Conservation (phyloP, 768 basidiomycete genomes). For the Tricholoma hemisulphureum region DNA sequence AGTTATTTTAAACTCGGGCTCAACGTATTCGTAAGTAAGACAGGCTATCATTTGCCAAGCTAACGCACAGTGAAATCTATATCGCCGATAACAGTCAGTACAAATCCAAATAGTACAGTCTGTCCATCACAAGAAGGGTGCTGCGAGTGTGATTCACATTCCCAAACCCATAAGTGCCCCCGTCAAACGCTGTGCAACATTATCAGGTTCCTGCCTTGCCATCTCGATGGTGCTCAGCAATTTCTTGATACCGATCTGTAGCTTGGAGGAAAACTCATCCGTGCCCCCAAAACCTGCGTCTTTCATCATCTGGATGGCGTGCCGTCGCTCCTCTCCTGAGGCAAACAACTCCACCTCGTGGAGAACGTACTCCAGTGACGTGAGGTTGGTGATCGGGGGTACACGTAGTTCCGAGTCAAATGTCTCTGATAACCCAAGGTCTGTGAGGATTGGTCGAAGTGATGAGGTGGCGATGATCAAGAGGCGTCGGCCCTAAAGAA, state of each 20-base stretch:
- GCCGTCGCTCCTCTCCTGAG: constrained; percentile 48
- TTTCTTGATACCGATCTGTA: constrained; percentile 93
- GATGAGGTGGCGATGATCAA: constrained; percentile 93
- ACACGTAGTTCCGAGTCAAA: constrained; percentile 89
- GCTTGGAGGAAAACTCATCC: constrained; percentile 41
- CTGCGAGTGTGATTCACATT: constrained; percentile 19
- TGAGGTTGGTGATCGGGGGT: constrained; percentile 73
- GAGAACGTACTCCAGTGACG: constrained; percentile 73
- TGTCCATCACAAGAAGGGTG: neutral
- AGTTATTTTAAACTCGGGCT: neutral
- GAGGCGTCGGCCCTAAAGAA: constrained; percentile 77
- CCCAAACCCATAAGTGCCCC: constrained; percentile 60
- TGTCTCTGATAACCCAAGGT: constrained; percentile 84
- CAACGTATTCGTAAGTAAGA: too few relatives aligned
- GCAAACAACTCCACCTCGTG: constrained; percentile 77
- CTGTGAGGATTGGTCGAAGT: constrained; percentile 76
- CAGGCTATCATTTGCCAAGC: too few relatives aligned
- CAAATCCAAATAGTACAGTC: neutral
- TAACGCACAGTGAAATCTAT: too few relatives aligned
- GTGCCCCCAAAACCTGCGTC: constrained; percentile 68
- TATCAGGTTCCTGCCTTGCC: constrained; percentile 93
- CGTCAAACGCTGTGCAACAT: constrained; percentile 68
- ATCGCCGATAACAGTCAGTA: neutral
- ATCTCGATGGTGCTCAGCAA: constrained; percentile 89
- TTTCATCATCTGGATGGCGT: constrained; percentile 62